Conservation (phyloP, 208 protist genomes). For the Trypanosoma caninum region DNA sequence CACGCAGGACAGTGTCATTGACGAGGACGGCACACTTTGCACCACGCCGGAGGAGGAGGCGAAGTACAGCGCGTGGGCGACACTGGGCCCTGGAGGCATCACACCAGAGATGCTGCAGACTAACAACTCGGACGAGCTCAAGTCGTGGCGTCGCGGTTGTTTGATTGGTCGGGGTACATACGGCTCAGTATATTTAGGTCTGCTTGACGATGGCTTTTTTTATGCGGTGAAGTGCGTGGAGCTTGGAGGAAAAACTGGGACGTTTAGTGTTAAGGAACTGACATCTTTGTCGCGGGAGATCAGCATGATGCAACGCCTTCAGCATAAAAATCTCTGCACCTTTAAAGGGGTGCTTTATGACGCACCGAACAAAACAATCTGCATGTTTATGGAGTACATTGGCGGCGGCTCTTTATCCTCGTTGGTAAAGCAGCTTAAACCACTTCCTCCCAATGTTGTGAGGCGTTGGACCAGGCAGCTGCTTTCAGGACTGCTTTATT, state of each 20-base stretch:
- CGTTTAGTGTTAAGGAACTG: constrained; percentile 71
- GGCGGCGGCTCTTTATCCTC: constrained; percentile 82
- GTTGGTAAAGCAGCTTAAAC: constrained; percentile 87
- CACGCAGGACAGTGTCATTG: constrained; percentile 1
- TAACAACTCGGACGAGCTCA: constrained; percentile 56
- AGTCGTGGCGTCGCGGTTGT: constrained; percentile 66
- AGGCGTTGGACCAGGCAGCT: constrained; percentile 89
- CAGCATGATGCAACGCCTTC: constrained; percentile 87
- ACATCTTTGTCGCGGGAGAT: constrained; percentile 89
- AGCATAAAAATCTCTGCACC: constrained; percentile 89
- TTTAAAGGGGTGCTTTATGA: constrained; percentile 88
- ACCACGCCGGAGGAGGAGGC: constrained; percentile 69
- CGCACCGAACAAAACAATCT: constrained; percentile 46
- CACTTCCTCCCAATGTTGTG: constrained; percentile 73
- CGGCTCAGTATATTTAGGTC: constrained; percentile 88
- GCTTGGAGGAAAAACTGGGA: constrained; percentile 44
- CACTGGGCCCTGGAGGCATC: constrained; percentile 64
- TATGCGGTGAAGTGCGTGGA: constrained; percentile 90
- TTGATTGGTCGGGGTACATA: constrained; percentile 90
- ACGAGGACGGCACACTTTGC: constrained; percentile 45
- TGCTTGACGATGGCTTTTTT: constrained; percentile 79
- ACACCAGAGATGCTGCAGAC: constrained; percentile 90
- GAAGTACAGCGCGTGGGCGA: constrained; percentile 72
- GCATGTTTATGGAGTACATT: constrained; percentile 94
- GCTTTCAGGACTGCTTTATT: constrained; percentile 77